Base-by-base conservation (phyloP, 805 yeast species). In the Barnettozyma sucrosica region DNA sequence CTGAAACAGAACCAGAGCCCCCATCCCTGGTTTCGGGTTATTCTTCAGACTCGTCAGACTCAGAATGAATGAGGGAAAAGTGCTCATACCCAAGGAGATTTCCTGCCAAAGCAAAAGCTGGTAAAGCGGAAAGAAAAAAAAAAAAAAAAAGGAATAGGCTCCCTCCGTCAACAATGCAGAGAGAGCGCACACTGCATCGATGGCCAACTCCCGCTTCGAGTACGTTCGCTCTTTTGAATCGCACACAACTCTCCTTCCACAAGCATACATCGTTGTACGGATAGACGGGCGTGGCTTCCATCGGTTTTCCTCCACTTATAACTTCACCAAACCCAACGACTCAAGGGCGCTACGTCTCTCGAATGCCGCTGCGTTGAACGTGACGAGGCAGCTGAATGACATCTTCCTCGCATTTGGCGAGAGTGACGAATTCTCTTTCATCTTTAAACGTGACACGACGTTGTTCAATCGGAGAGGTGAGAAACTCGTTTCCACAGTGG, bases 241-340 rank as follows among this genome's bases (percentile, higher is more conserved):
- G 28, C 92, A 86, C 48, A 79, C 80, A 54, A 66, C 68, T 26
- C 72, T 93, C 5, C 73, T 93, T 0, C 96, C 90, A 2, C 84
- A 88, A 49, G 80, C 95, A 0, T 83, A 82, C 65, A 81, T 93
- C 8, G 83, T 93, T 9, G 78, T 93, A 3, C 73, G 99, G 38
- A 80, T 93, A 0, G 99, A 93, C 60, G 99, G 99, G 1, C 77
- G 93, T 53, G 95, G 96, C 21, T 93, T 93, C 63, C 99, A 93
- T 66, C 83, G 80, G 56, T 84, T 93, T 56, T 81, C 95, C 2
- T 75, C 75, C 33, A 67, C 69, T 48, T 93, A 93, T 64, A 66
- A 78, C 3, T 92, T 93, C 64, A 77, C 65, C 2, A 93, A 93
- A 62, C 99, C 99, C 3, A 93, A 93, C 60, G 99, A 93, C 66